Evolutionary conservation across 2,329 filamentous ascomycete genomes (phyloP), one percentile per base, ranked within the genome.

Genomic region (Bisporella sp.): DNA sequence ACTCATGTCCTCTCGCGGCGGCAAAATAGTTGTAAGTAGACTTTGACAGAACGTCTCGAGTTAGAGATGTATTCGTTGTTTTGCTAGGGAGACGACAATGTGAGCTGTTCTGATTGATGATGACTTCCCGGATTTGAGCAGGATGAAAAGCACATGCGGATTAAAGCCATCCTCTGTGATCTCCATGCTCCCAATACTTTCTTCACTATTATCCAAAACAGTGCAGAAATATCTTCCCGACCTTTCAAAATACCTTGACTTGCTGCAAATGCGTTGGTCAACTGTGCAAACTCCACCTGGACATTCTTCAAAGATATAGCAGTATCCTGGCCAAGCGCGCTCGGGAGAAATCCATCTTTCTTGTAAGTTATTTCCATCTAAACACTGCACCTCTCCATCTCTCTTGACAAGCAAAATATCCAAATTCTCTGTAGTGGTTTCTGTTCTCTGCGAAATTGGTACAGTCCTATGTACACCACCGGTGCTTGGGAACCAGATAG

Each of bases 381-480:
- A 69, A 50, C 79, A 82, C 6, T 78, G 60, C 21, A 86, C 69
- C 51, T 82, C 74, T 35, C 85, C 85, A 54, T 83, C 75, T 41
- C 76, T 68, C 50, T 79, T 78, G 1, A 87, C 72, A 2, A 74
- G 72, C 28, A 88, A 58, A 2, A 89, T 52, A 48, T 78, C 61
- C 9, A 45, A 49, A 4, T 39, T 48, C 29, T 51, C 47, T 29
- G 46, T 44, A 3, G 53, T 41, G 28, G 40, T 21, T 13, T 55
- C 54, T n/a, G 50, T 30, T 8, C 45, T 47, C n/a, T 45, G 41
- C 5, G 50, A 48, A 33, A 58, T 45, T 21, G 54, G 46, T n/a
- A 64, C 48, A 11, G 67, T 43, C 71, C 68, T 32, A 79, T 59
- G 54, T 72, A 72, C 33, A 75, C 61, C 32, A 78, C 50, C 28